Evolutionary conservation across 1,284 basidiomycete genomes (phyloP).

Genomic region (Papiliotrema terrestris): DNA sequence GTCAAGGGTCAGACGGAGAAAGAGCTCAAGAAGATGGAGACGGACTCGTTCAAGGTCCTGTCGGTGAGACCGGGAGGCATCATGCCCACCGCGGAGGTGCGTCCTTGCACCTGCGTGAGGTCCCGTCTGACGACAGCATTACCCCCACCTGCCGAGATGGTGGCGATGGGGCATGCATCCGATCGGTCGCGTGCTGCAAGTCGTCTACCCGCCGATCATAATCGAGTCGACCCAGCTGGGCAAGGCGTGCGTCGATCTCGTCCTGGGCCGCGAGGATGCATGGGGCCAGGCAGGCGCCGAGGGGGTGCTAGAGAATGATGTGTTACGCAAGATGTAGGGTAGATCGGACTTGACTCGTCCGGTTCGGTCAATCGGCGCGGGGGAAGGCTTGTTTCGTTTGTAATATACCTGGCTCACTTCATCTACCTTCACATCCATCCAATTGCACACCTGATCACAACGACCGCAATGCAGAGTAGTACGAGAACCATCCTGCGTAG

Average conservation of each 20-base stretch:
- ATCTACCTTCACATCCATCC: no score
- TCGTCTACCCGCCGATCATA: slow-evolving; percentile 7
- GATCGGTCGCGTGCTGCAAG: neutral
- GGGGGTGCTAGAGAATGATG: slow-evolving; percentile 28
- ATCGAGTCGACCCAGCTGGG: slow-evolving; percentile 14
- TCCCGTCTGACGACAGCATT: neutral
- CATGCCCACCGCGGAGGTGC: slow-evolving; percentile 21
- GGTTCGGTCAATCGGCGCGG: no score
- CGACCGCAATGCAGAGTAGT: no score
- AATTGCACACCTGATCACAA: no score
- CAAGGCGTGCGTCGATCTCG: slow-evolving; percentile 14
- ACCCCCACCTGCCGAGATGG: neutral
- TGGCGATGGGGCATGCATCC: neutral
- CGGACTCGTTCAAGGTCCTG: slow-evolving; percentile 14
- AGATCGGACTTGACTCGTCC: no score
- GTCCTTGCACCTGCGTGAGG: neutral
- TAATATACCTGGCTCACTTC: no score
- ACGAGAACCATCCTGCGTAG: no score
- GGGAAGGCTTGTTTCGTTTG: no score
- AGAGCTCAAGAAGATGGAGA: slow-evolving; percentile 8
- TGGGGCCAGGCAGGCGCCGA: slow-evolving; percentile 39
- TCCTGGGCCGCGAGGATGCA: slow-evolving; percentile 5
- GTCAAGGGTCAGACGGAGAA: slow-evolving; percentile 29
- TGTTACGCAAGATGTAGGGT: slow-evolving; percentile 53
- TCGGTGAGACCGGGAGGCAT: slow-evolving; percentile 27